Base-by-base conservation (phyloP, 306 rosid genomes). In the Trifolium pratense region DNA sequence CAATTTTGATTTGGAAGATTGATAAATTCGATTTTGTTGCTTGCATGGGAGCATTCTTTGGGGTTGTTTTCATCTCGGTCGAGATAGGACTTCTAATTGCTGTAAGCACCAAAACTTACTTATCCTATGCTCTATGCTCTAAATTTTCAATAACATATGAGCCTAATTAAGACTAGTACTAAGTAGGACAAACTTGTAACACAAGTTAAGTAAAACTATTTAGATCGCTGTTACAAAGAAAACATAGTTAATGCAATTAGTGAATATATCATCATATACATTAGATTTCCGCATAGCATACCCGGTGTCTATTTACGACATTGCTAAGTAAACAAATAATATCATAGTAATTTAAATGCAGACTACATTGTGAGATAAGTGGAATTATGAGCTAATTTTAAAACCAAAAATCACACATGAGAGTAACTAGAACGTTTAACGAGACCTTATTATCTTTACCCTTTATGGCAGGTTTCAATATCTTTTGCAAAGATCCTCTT, bases 31-130 rank as follows among this genome's bases (percentile, higher is more conserved):
- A 94, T 76, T 91, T 94, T 60, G 63, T 94, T 18, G 99, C 97
- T 55, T 94, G 97, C 86, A 81, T 94, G 87, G 99, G 99, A 86
- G 97, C 99, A 49, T 91, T 91, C 86, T 86, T 94, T 45, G 99
- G 99, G 11, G 99, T 94, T 58, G 84, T 91, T 66, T 94, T 94
- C 75, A 26, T 1, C 29, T 79, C 90, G 1, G 96, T 91, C 36
- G 98, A 94, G 87, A 91, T 75, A 3, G 98, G 99, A 71, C 97
- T 91, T 79, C 79, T 94, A 78, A 89, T 94, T 53, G 96, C 99
- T 14, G 97, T 94, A 87, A 75, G 81, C 71, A 70, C 69, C 45
- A 16, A 71, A 16, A 77, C 75, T 64, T 31, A 55, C 36, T 42
- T 53, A 61, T 80, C 75, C 61, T 65, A 65, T 49, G 21, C 66